Conservation (phyloP, 129 eudicot genomes). For the Kitagawia praeruptora region DNA sequence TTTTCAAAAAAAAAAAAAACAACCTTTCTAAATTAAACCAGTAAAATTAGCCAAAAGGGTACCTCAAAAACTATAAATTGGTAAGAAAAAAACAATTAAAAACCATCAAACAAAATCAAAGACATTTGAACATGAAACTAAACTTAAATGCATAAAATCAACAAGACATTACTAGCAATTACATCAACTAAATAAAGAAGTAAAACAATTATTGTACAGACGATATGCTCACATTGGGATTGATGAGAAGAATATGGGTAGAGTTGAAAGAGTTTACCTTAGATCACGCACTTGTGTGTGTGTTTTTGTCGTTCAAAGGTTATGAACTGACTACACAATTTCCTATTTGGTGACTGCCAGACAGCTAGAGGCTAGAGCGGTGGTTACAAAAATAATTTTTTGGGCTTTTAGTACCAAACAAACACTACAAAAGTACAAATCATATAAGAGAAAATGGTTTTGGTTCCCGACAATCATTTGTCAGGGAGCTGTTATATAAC, state of each 20-base stretch:
- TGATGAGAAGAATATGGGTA: background rate
- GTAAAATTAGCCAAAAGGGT: background rate
- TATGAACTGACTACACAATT: no score
- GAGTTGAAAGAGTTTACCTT: background rate
- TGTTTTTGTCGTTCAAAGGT: background rate
- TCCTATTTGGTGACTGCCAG: background rate
- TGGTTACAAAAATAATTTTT: no score
- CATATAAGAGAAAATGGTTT: no score
- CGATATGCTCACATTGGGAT: background rate
- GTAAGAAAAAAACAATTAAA: background rate
- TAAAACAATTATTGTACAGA: background rate
- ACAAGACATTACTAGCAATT: background rate
- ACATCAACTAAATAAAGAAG: background rate
- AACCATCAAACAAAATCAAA: background rate
- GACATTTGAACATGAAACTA: background rate
- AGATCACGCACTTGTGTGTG: constrained; percentile 2
- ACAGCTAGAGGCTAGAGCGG: background rate
- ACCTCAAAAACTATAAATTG: background rate
- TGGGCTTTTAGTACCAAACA: no score
- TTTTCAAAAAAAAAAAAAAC: background rate
- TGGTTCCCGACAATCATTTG: no score
- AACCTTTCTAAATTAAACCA: background rate
- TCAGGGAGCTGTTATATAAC: no score
- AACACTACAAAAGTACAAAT: no score
- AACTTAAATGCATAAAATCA: background rate